phyloP scores from a whole-genome alignment of 805 yeast genomes.

The Saccharomyces eubayanus region DNA sequence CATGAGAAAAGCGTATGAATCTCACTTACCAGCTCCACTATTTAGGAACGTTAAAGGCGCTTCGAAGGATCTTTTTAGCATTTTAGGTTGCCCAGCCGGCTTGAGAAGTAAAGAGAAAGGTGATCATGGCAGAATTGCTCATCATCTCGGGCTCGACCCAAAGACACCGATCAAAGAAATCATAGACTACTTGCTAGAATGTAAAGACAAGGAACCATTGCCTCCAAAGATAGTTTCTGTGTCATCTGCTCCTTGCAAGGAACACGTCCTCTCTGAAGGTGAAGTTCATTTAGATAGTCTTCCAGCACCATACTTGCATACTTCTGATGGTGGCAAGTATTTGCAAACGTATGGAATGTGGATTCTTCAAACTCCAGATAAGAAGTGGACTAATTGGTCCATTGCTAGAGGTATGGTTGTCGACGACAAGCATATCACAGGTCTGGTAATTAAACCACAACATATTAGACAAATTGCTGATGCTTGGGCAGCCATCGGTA shows the following conservation, averaged over 20 bases:
- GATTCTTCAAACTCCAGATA: constrained; percentile 23
- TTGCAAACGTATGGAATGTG: constrained; percentile 28
- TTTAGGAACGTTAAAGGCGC: constrained; percentile 15
- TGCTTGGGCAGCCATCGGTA: constrained; percentile 19
- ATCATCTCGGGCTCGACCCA: constrained; percentile 18
- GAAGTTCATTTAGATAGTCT: constrained; percentile 13
- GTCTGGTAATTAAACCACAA: constrained; percentile 24
- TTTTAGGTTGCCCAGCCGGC: constrained; percentile 24
- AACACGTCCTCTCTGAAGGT: constrained; percentile 15
- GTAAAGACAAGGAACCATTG: constrained; percentile 11
- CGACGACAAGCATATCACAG: constrained; percentile 20
- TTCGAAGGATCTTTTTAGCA: constrained; percentile 14
- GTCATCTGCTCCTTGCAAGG: constrained; percentile 17
- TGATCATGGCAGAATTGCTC: constrained; percentile 25
- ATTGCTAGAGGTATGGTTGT: constrained; percentile 25
- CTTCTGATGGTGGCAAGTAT: constrained; percentile 23
- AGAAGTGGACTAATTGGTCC: constrained; percentile 26
- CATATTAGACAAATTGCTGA: constrained; percentile 23
- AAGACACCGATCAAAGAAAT: constrained; percentile 20
- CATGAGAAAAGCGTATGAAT: constrained; percentile 23
- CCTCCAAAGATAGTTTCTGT: constrained; percentile 11
- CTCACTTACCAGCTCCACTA: constrained; percentile 19
- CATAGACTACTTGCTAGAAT: constrained; percentile 16
- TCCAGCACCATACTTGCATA: constrained; percentile 22
- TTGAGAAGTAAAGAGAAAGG: constrained; percentile 9